Evolutionary conservation across 225 moss, liverwort and hornwort genomes (phyloP).

Genomic region (Physcomitrium patens): DNA sequence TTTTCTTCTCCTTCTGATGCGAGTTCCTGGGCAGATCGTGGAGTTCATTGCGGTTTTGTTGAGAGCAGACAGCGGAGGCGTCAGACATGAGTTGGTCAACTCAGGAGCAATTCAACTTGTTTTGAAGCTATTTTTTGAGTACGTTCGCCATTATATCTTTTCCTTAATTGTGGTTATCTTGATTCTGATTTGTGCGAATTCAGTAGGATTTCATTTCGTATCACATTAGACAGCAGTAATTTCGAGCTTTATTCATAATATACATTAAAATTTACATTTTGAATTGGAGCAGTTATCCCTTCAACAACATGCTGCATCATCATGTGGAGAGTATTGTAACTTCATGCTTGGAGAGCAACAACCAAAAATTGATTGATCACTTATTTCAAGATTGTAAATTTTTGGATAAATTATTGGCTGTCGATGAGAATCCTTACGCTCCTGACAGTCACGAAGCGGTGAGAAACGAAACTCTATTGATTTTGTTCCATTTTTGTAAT

Average conservation of each 20-base stretch:
- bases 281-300: conserved; percentile 74
- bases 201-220: neutral
- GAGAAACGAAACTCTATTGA: neutral
- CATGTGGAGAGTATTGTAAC: conserved; percentile 91
- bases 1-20: conserved; percentile 7
- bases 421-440: conserved; percentile 84
- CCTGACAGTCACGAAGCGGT: conserved; percentile 77
- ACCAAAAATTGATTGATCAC: conserved; percentile 77
- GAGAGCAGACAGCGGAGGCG: conserved; percentile 93
- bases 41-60: conserved; percentile 98
- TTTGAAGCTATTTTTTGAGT: conserved; percentile 91
- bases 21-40: conserved; percentile 73
- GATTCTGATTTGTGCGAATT: neutral
- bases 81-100: conserved; percentile 83
- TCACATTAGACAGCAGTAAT: neutral
- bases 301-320: conserved; percentile 99
- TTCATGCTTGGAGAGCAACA: conserved; percentile 95
- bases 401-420: conserved; percentile 73
- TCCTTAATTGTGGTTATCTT: neutral
- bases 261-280: neutral
- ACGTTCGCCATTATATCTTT: conserved; percentile 27
- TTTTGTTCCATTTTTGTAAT: neutral
- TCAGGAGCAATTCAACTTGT: conserved; percentile 88
- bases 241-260: neutral
- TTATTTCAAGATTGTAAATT: conserved; percentile 88